These are phyloP conservation scores for Aspergillus indologenus DNA, from an alignment of 495 filamentous ascomycete genomes.

Conservation along the genomic window DNA sequence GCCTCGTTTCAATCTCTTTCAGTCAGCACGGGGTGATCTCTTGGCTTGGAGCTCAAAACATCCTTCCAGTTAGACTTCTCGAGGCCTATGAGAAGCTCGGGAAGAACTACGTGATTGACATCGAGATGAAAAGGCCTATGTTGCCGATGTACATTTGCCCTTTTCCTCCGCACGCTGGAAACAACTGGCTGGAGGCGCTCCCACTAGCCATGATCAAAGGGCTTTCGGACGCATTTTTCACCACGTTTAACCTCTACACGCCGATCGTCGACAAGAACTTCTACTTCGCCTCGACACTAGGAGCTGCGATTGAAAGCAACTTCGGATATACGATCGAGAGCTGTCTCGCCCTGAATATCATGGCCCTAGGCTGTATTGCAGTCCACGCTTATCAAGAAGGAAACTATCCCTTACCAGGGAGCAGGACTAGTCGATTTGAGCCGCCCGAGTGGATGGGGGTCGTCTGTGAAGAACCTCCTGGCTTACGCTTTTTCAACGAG, in stretches of 20 bases:
- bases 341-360: conserved; percentile 43
- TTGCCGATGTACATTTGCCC: conserved; percentile 43
- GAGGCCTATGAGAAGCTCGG: conserved; percentile 38
- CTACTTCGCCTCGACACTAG: conserved; percentile 45
- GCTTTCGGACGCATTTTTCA: conserved; percentile 44
- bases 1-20: conserved; percentile 45
- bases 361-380: conserved; percentile 44
- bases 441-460: conserved; percentile 44
- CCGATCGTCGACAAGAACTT: conserved; percentile 49
- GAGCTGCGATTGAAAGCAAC: conserved; percentile 40
- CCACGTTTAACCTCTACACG: conserved; percentile 44
- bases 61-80: conserved; percentile 37
- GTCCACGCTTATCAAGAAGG: conserved; percentile 44
- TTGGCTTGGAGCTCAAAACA: conserved; percentile 41
- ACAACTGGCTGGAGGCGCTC: conserved; percentile 40
- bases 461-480: conserved; percentile 40
- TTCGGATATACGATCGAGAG: conserved; percentile 47
- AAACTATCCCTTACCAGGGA: conserved; percentile 42
- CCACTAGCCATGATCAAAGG: conserved; percentile 44
- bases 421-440: conserved; percentile 36
- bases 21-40: conserved; percentile 48
- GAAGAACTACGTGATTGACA: conserved; percentile 46
- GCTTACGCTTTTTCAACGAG: conserved; percentile 46
- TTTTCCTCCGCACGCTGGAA: conserved; percentile 36
- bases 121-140: conserved; percentile 38